A percentile compares a stretch with the other conserved stretches of the same genome.
phyloP scores from a whole-genome alignment of 495 filamentous ascomycete genomes.

The Neurospora cerealis region DNA sequence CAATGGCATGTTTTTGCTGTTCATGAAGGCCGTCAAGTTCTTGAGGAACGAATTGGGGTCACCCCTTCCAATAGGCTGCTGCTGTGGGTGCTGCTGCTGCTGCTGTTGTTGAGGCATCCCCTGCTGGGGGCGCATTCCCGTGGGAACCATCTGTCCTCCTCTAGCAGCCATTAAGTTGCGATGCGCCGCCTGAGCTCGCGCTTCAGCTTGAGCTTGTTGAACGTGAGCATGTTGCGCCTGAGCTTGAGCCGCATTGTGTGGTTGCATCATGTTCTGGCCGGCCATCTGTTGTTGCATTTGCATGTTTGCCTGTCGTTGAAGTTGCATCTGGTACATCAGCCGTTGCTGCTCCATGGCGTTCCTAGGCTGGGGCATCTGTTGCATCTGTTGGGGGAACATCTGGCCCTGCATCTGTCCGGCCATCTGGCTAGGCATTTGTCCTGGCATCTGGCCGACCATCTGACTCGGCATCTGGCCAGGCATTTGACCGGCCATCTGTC shows the following conservation, averaged over 20 bases:
- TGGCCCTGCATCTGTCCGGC: conserved; percentile 24
- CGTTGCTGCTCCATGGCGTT: conserved; percentile 46
- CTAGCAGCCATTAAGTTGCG: conserved; percentile 40
- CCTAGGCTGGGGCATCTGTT: conserved; percentile 45
- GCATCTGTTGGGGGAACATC: conserved; percentile 42
- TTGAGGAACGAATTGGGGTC: conserved; percentile 66
- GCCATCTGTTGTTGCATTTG: conserved; percentile 35
- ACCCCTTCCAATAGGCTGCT: conserved; percentile 8
- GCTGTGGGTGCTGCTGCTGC: conserved; percentile 13
- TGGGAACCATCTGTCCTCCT: conserved; percentile 37
- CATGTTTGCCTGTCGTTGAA: conserved; percentile 58
- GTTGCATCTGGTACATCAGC: conserved; percentile 54
- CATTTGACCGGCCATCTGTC: conserved; percentile 9
- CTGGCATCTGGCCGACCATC: conserved; percentile 22
- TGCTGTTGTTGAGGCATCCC: conserved; percentile 14
- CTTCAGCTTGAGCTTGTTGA: conserved; percentile 13
- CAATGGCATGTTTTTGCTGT: conserved; percentile 53
- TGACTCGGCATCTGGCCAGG: conserved; percentile 18
- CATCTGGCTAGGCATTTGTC: conserved; percentile 13
- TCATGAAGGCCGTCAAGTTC: conserved; percentile 62
- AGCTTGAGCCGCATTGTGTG: conserved; percentile 6
- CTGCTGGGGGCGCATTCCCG: conserved; percentile 31
- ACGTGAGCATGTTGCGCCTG: conserved; percentile 8
- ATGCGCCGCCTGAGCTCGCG: conserved; percentile 33
- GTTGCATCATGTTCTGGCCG: conserved; percentile 29